phyloP scores from a whole-genome alignment of 257 asterid genomes.

The Voacanga thouarsii region DNA sequence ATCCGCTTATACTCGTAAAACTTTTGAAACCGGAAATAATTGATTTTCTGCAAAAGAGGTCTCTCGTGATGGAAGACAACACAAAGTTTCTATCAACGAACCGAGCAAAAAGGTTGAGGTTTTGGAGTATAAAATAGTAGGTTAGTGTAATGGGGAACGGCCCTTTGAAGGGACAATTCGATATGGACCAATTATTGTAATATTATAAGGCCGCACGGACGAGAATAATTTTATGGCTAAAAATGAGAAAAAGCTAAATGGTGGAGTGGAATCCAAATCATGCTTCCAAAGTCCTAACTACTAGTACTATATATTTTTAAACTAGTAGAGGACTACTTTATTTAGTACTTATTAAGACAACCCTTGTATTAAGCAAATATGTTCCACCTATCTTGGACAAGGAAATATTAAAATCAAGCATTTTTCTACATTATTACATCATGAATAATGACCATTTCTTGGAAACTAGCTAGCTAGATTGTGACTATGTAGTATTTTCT shows the following conservation, averaged over 20 bases:
- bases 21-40: too few species aligned
- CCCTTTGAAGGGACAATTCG: conserved; percentile 26
- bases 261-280: conserved; percentile 48
- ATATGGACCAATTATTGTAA: conserved; percentile 21
- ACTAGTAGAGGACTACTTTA: neutral
- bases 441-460: neutral
- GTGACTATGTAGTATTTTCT: neutral
- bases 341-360: conserved; percentile 2
- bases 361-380: conserved; percentile 40
- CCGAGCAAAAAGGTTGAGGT: neutral
- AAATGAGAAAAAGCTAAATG: conserved; percentile 21
- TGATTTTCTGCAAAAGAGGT: neutral
- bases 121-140: too few species aligned
- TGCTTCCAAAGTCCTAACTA: conserved; percentile 15
- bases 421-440: neutral
- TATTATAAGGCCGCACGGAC: conserved; percentile 45
- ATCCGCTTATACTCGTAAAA: too few species aligned
- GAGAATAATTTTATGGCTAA: conserved; percentile 31
- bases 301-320: neutral
- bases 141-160: conserved; percentile 11
- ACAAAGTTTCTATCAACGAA: too few species aligned
- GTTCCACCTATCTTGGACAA: conserved; percentile 45
- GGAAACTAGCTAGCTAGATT: too few species aligned
- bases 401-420: conserved; percentile 13
- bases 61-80: neutral